Conservation (phyloP, 768 basidiomycete genomes). For the Suillus alpinus region DNA sequence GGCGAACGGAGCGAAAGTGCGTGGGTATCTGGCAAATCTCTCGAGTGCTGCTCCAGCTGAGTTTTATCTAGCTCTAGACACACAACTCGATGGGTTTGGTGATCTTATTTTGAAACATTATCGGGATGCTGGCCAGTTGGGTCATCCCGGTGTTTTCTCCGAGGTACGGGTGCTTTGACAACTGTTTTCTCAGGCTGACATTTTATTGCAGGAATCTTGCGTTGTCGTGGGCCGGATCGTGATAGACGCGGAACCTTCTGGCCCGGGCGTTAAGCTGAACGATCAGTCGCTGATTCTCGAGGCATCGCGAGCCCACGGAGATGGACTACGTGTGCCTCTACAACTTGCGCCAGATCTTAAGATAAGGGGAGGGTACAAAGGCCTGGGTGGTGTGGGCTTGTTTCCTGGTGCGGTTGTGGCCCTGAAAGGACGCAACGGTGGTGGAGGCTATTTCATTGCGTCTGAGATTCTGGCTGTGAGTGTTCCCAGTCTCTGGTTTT, state of each 20-base stretch:
- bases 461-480: conserved; percentile 75
- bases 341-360: conserved; percentile 65
- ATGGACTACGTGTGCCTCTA: conserved; percentile 66
- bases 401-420: conserved; percentile 91
- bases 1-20: conserved; percentile 80
- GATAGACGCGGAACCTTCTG: conserved; percentile 59
- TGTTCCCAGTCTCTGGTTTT: background rate
- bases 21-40: conserved; percentile 7
- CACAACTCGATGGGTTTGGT: conserved; percentile 82
- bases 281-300: conserved; percentile 79
- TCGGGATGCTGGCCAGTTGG: conserved; percentile 59
- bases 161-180: conserved; percentile 37
- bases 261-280: conserved; percentile 61
- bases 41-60: background rate
- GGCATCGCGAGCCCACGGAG: conserved; percentile 71
- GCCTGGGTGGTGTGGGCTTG: conserved; percentile 64
- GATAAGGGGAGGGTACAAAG: conserved; percentile 61
- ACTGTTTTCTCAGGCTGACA: background rate
- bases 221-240: conserved; percentile 73
- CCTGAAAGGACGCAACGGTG: conserved; percentile 86
- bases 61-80: conserved; percentile 64
- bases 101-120: conserved; percentile 73
- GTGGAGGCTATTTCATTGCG: conserved; percentile 83
- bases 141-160: conserved; percentile 65
- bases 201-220: conserved; percentile 51